Base-by-base conservation (phyloP, 2,329 filamentous ascomycete species). In the Sporothrix euskadiensis region DNA sequence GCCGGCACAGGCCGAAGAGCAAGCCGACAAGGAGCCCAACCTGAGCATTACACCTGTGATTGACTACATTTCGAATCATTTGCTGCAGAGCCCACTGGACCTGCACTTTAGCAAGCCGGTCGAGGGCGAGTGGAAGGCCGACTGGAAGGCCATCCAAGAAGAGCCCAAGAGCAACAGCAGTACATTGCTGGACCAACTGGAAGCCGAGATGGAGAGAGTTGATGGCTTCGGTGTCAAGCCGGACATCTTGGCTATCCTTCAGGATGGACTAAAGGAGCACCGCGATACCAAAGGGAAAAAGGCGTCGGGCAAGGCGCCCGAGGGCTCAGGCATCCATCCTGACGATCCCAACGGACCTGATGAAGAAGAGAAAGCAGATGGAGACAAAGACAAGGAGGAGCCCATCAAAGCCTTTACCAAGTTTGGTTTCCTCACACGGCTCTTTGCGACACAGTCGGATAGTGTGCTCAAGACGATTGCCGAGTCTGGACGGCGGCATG, bases 1-100 rank as follows among this genome's bases (percentile, higher is more conserved):
- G 4, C 83, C 79, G 83, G 92, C 89, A 0, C 85, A 88, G 16
- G 90, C 91, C 1, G 90, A 94, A 30, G 95, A 98, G 76, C 85
- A 92, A 61, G 87, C 90, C 32, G 94, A 95, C 74, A 92, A 92
- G 76, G 92, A 96, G 77, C 89, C 91, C 0, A 88, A 89, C 0
- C 88, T 97, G 74, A 92, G 97, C 76, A 88, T 92, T 69, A 85
- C 85, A 19, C 90, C 90, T 73, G 89, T 97, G 0, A 81, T 97
- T 9, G 86, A 88, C 0, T 98, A 98, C 79, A 92, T 98, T 52
- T 87, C 91, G 76, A 87, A 88, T 39, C 90, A 91, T 49, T 84
- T 97, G 76, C 87, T 85, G 0, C 85, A 85, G 47, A 94, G 91
- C 77, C 90, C 89, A 5, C 82, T 97, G 4, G 84, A 85, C 30